Conservation (phyloP, 306 rosid species). For the Rosa rugosa region DNA sequence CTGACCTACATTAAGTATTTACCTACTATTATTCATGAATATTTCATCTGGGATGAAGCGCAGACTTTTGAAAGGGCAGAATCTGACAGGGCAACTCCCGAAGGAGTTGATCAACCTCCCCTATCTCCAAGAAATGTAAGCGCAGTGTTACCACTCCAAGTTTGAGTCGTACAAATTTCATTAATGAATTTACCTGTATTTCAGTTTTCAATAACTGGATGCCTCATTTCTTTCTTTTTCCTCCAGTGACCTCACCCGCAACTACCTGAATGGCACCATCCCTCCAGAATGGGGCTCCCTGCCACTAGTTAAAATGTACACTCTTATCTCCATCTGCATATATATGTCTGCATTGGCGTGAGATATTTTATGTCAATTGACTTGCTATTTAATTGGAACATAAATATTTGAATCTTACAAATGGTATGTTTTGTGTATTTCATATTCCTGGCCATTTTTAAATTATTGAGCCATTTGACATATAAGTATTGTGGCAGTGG, state of each 20-base stretch:
- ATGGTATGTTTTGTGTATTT: neutral
- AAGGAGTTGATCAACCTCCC: conserved; percentile 39
- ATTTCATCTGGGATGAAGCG: neutral
- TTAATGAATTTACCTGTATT: neutral
- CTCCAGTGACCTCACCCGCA: conserved; percentile 39
- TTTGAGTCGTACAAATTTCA: neutral
- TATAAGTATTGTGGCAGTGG: conserved; percentile 38
- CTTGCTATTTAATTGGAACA: neutral
- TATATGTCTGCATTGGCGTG: neutral
- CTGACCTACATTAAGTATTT: neutral
- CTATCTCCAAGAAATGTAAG: conserved; percentile 55
- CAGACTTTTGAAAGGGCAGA: conserved; percentile 50
- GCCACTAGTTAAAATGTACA: conserved; percentile 13
- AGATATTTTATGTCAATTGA: neutral
- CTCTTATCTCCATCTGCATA: neutral
- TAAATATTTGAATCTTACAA: neutral
- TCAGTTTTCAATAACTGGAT: neutral
- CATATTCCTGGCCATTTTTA: neutral
- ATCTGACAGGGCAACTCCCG: conserved; percentile 60
- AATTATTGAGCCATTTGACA: neutral
- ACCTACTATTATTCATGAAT: neutral
- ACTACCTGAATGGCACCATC: conserved; percentile 36
- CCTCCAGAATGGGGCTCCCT: conserved; percentile 33
- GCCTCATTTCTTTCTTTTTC: neutral
- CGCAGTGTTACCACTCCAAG: neutral